These are phyloP conservation scores for Aspergillus conjunctus DNA, from an alignment of 495 filamentous ascomycete species.

Conservation along the genomic window DNA sequence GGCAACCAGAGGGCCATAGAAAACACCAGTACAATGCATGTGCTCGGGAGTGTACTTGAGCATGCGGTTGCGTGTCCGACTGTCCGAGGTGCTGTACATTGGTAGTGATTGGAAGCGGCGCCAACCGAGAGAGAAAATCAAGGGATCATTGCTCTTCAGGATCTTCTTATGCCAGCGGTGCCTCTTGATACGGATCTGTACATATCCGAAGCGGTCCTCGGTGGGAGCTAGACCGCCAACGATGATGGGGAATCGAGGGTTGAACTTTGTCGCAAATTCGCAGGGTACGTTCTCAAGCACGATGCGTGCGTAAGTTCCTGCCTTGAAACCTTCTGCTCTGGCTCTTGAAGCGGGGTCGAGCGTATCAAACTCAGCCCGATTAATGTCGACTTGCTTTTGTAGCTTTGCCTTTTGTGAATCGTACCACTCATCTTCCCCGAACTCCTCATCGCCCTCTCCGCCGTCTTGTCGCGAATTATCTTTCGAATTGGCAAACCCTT, in stretches of 20 bases:
- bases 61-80: slow-evolving; percentile 91
- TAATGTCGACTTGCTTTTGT: slow-evolving; percentile 93
- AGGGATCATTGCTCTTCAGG: slow-evolving; percentile 92
- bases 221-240: slow-evolving; percentile 87
- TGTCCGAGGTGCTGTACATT: slow-evolving; percentile 92
- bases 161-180: slow-evolving; percentile 99
- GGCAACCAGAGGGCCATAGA: slow-evolving; percentile 91
- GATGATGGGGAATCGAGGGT: slow-evolving; percentile 80
- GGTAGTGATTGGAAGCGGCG: slow-evolving; percentile 89
- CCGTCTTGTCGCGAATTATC: slow-evolving; percentile 65
- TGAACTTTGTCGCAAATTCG: slow-evolving; percentile 89
- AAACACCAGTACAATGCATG: slow-evolving; percentile 96
- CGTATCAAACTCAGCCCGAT: slow-evolving; percentile 84
- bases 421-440: slow-evolving; percentile 98
- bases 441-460: slow-evolving; percentile 65
- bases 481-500: slow-evolving; percentile 87
- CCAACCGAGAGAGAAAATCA: slow-evolving; percentile 98
- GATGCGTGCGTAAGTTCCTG: slow-evolving; percentile 92
- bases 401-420: slow-evolving; percentile 92
- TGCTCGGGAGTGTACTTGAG: slow-evolving; percentile 97
- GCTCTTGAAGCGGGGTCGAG: slow-evolving; percentile 79
- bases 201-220: slow-evolving; percentile 92
- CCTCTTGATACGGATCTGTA: slow-evolving; percentile 93
- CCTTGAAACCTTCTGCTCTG: slow-evolving; percentile 83
- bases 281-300: slow-evolving; percentile 85